Evolutionary conservation across 2,329 filamentous ascomycete genomes (phyloP), one percentile per base, ranked within the genome.

Genomic region (Torrubiellomyces zombiae): DNA sequence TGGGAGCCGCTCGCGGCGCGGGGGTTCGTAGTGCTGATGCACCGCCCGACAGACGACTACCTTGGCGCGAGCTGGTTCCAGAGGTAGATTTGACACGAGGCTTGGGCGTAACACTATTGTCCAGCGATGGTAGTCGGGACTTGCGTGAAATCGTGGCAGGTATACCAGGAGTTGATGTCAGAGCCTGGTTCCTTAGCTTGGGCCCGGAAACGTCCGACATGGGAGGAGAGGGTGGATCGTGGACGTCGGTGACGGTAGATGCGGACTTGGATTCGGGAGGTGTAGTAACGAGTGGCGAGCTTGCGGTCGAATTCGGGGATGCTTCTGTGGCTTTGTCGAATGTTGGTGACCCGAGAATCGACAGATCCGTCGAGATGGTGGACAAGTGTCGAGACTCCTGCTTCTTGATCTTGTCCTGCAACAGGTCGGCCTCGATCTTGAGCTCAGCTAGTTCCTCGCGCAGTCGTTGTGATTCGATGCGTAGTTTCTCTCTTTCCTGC

Each of bases 351-450:
- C 68, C 76, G 29, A 64, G 60, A 9, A 66, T 52, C 12, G 67
- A 71, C n/a, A 72, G 49, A 39, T 74, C 66, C 32, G 69, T 74
- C 9, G 66, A 66, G 25, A 74, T 60, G 32, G 56, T 47, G 19
- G 67, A 68, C 13, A 74, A 47, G 37, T 73, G 67, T 24, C 68
- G 63, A 14, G 45, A 42, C 35, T 68, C 64, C 21, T 68, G 58
- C 49, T 85, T 78, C 45, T 79, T 79, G 44, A 95, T 61, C 63
- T 94, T 95, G 60, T 93, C 82, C 43, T 89, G 77, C 42, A 86
- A 68, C 42, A 98, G 89, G 44, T 95, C 89, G 31, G 78, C 76
- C 53, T 98, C 89, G 33, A 98, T 82, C 58, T 82, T 91, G 38
- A 94, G 64, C 47, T 98, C 89, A 5, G 80, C 78, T 9, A 95